Conservation (phyloP, 306 rosid genomes). For the Luffa acutangula region DNA sequence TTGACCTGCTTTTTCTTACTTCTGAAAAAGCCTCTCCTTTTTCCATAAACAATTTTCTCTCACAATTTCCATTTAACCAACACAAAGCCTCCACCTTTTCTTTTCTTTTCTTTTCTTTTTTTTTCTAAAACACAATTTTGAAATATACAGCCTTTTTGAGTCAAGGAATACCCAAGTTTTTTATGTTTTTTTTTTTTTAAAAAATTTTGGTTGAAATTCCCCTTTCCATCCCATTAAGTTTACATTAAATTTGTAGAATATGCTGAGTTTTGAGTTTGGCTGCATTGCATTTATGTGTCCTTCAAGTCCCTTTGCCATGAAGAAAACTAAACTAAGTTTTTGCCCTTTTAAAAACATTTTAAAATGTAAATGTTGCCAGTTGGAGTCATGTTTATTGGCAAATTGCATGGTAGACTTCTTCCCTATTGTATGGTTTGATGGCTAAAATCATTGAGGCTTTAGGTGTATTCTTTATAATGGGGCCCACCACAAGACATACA, state of each 20-base stretch:
- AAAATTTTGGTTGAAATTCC: neutral
- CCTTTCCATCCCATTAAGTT: neutral
- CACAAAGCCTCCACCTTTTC: neutral
- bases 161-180: neutral
- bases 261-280: neutral
- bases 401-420: neutral
- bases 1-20: conserved; percentile 55
- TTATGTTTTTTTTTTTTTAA: neutral
- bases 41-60: neutral
- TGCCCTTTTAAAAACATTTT: neutral
- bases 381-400: neutral
- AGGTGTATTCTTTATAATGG: neutral
- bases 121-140: neutral
- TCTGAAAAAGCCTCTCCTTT: conserved; percentile 32
- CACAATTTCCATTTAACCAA: neutral
- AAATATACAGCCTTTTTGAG: neutral
- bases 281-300: neutral
- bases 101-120: too few species aligned
- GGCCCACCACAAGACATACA: neutral
- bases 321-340: neutral
- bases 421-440: neutral
- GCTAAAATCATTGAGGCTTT: neutral
- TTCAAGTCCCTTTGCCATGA: neutral
- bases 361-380: neutral
- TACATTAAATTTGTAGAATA: neutral